Conservation (phyloP, 2,329 filamentous ascomycete genomes). For the Alternaria sp. region DNA sequence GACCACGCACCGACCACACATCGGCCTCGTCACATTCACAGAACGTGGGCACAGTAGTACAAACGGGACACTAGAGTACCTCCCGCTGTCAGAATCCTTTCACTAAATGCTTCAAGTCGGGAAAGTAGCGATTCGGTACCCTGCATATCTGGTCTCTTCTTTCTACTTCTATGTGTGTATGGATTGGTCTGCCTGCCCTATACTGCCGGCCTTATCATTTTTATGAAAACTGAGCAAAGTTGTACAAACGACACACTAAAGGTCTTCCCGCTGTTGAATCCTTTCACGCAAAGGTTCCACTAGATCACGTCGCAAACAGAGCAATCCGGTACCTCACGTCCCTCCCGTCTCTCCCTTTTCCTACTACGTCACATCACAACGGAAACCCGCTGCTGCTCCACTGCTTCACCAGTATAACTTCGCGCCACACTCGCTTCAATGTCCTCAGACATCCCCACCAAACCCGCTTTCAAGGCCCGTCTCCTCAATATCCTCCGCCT, state of each 20-base stretch:
- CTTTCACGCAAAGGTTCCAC: not conserved
- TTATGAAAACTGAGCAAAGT: not conserved
- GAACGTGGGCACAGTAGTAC: not conserved
- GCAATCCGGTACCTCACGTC: too few relatives aligned
- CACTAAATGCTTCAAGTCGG: not conserved
- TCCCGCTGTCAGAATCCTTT: not conserved
- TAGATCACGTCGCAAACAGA: not conserved
- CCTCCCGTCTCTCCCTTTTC: too few relatives aligned
- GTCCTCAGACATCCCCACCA: not conserved
- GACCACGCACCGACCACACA: not conserved
- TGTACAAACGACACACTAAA: not conserved
- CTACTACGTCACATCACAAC: not conserved
- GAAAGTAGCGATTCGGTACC: not conserved
- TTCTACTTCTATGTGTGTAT: not conserved
- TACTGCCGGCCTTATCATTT: not conserved
- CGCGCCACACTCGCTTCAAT: not conserved
- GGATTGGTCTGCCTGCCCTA: fast-evolving
- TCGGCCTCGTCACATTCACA: not conserved
- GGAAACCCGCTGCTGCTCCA: not conserved
- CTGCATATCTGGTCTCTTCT: not conserved
- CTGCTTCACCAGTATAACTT: not conserved
- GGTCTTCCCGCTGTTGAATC: not conserved
- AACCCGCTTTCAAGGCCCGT: not conserved
- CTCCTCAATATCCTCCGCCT: not conserved
- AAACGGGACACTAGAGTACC: not conserved